Conservation (phyloP, 2,329 filamentous ascomycete species). For the Neoscytalidium dimidiatum region DNA sequence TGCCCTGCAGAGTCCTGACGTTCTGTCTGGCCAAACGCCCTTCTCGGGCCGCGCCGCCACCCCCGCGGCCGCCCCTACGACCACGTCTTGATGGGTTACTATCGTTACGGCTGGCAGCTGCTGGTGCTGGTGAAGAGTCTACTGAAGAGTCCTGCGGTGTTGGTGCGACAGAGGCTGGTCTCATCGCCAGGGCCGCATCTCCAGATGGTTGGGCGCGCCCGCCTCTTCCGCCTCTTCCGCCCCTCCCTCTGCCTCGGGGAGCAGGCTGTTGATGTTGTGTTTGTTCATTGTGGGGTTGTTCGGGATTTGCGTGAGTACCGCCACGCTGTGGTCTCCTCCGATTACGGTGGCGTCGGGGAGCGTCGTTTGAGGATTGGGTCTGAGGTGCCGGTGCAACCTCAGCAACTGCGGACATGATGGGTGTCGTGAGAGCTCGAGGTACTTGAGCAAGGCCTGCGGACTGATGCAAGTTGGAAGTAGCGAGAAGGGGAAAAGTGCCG, state of each 20-base stretch:
- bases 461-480: not conserved
- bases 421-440: not conserved
- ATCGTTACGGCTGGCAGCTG: not conserved
- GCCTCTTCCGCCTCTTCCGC: conserved; percentile 12
- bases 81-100: conserved; percentile 30
- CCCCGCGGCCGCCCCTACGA: conserved; percentile 21
- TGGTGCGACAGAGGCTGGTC: not conserved
- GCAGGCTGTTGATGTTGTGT: not conserved
- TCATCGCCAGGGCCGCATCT: conserved; percentile 3
- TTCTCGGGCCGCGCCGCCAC: not conserved
- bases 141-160: not conserved
- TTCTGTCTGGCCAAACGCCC: conserved; percentile 5
- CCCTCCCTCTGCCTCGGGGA: not conserved
- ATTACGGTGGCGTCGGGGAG: conserved; percentile 9
- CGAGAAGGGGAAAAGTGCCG: not conserved
- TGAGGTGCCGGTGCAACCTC: not conserved
- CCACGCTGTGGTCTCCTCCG: not conserved
- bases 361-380: not conserved
- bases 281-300: not conserved
- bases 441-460: not conserved
- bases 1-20: conserved; percentile 41
- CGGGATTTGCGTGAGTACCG: not conserved
- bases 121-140: not conserved
- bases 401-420: conserved; percentile 1
- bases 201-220: conserved; percentile 11